Conservation (phyloP, 2,329 filamentous ascomycete species). For the Grosmannia clavigera region DNA sequence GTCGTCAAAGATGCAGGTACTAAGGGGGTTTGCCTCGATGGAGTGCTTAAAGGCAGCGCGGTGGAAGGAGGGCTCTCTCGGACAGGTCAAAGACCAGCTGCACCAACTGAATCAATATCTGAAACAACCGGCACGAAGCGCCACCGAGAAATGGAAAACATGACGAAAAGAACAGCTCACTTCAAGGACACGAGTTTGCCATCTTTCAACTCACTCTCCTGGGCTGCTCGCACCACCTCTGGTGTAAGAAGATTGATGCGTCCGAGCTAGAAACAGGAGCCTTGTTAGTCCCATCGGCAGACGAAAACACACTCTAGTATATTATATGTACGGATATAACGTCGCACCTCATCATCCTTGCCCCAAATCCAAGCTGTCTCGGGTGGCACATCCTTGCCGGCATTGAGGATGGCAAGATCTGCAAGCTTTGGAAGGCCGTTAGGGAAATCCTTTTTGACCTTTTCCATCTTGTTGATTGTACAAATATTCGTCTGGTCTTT, state of each 20-base stretch:
- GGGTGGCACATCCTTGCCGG: constrained; percentile 4
- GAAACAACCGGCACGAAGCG: neutral
- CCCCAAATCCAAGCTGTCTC: constrained; percentile 9
- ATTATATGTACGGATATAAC: no score
- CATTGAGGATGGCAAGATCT: constrained; percentile 4
- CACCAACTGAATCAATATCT: neutral
- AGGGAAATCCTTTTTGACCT: constrained; percentile 3
- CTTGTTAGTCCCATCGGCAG: neutral
- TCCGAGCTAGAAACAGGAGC: constrained; percentile 19
- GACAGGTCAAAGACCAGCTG: constrained; percentile 14
- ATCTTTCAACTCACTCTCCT: constrained; percentile 25
- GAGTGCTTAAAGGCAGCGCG: constrained; percentile 2
- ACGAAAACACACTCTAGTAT: no score
- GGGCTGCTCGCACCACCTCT: constrained; percentile 26
- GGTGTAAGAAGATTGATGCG: constrained; percentile 38
- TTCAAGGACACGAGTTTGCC: neutral
- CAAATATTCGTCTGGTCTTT: neutral
- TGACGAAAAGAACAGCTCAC: neutral
- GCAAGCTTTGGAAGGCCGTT: constrained; percentile 4
- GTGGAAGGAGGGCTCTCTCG: constrained; percentile 2
- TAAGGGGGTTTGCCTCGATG: neutral
- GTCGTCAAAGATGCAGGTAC: constrained; percentile 6
- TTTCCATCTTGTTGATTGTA: neutral
- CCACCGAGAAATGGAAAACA: no score
- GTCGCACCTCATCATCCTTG: constrained; percentile 2